Conservation (phyloP, 805 yeast genomes). For the Saccharomycopsis malanga region DNA sequence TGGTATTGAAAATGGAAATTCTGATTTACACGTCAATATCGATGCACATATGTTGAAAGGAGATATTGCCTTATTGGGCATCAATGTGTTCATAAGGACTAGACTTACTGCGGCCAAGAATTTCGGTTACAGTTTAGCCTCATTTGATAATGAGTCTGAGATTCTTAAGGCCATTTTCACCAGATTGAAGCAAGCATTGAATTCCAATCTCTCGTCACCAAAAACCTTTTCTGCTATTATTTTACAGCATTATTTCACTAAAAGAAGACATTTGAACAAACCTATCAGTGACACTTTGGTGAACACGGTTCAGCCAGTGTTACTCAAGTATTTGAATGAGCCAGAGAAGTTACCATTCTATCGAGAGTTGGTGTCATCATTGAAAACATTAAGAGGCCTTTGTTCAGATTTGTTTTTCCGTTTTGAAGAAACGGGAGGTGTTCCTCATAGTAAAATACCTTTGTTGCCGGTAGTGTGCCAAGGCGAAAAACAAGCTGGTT, state of each 20-base stretch:
- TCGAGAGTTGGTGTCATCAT: slow-evolving; percentile 80
- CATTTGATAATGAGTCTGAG: slow-evolving; percentile 36
- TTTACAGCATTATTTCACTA: slow-evolving; percentile 57
- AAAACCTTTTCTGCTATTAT: slow-evolving; percentile 63
- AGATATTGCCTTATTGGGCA: slow-evolving; percentile 80
- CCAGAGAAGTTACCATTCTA: slow-evolving; percentile 47
- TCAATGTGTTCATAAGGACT: slow-evolving; percentile 64
- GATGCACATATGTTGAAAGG: slow-evolving; percentile 91
- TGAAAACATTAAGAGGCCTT: slow-evolving; percentile 79
- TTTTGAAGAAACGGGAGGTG: slow-evolving; percentile 68
- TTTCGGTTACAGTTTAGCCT: slow-evolving; percentile 58
- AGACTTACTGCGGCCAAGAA: slow-evolving; percentile 72
- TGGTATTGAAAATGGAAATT: slow-evolving; percentile 24
- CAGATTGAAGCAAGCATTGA: slow-evolving; percentile 35
- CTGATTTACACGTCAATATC: slow-evolving; percentile 66
- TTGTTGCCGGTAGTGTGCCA: slow-evolving; percentile 83
- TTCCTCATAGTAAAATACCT: slow-evolving; percentile 66
- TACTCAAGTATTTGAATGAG: slow-evolving; percentile 29
- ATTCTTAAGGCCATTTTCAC: slow-evolving; percentile 26
- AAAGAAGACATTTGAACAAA: slow-evolving; percentile 24
- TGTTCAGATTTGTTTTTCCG: slow-evolving; percentile 76
- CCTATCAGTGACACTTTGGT: background rate
- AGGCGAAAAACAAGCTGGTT: slow-evolving; percentile 92
- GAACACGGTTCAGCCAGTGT: slow-evolving; percentile 8
- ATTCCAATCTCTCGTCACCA: slow-evolving; percentile 72